phyloP scores from a whole-genome alignment of 192 early-diverging fungal genomes.

The Podila epigama region DNA sequence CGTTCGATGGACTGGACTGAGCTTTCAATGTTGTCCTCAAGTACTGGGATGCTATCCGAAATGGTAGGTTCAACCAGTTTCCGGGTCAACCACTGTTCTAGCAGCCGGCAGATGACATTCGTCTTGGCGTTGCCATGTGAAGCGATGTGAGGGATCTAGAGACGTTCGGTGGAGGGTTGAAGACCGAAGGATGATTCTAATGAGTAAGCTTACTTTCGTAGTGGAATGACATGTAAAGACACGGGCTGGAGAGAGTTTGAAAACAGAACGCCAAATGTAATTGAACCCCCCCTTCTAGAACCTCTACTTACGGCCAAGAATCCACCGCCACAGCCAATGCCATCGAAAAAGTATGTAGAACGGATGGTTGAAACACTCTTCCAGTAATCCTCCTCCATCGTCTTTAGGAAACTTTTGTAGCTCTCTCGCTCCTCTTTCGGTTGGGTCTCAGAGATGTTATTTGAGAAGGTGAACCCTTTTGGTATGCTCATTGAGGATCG shows the following conservation, averaged over 20 bases:
- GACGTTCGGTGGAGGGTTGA: too few relatives aligned
- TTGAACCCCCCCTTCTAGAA: not conserved
- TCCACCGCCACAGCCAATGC: constrained; percentile 44
- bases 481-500: constrained; percentile 2
- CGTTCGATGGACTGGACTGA: constrained; percentile 45
- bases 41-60: constrained; percentile 43
- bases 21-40: constrained; percentile 48
- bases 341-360: constrained; percentile 44
- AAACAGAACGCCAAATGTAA: not conserved
- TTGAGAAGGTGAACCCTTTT: constrained; percentile 17
- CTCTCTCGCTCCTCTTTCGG: constrained; percentile 26
- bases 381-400: constrained; percentile 35
- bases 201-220: not conserved
- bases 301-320: constrained; percentile 29
- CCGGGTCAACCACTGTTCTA: constrained; percentile 44
- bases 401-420: constrained; percentile 9
- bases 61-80: constrained; percentile 51
- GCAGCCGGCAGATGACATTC: constrained; percentile 31
- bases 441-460: constrained; percentile 1
- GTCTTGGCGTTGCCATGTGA: constrained; percentile 53
- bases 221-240: not conserved
- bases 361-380: constrained; percentile 47
- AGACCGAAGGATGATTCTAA: not conserved
- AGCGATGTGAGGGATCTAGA: constrained; percentile 46
- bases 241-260: not conserved